phyloP scores from a whole-genome alignment of 208 protist species.

The Crithidia bombi region DNA sequence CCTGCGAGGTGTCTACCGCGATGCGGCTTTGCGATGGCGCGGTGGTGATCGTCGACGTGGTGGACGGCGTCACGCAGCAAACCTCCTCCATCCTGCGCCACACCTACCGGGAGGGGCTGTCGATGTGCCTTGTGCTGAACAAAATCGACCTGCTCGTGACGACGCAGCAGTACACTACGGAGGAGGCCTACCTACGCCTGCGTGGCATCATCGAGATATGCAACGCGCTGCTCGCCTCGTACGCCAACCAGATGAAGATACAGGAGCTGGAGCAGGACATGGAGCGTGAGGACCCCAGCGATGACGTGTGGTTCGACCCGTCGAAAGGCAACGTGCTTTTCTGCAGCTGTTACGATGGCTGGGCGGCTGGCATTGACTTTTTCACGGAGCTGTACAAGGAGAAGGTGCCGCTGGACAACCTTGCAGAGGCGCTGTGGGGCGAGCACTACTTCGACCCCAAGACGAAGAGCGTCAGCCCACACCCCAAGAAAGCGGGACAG shows the following conservation, averaged over 20 bases:
- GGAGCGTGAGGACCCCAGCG: conserved; percentile 75
- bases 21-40: conserved; percentile 97
- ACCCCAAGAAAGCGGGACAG: conserved; percentile 75
- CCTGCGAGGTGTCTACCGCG: conserved; percentile 97
- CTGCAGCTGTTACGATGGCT: conserved; percentile 95
- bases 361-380: conserved; percentile 86
- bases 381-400: conserved; percentile 93
- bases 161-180: conserved; percentile 91
- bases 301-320: conserved; percentile 96
- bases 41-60: conserved; percentile 98
- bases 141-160: conserved; percentile 98
- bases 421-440: conserved; percentile 95
- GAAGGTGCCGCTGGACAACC: conserved; percentile 77
- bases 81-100: conserved; percentile 95
- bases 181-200: conserved; percentile 93
- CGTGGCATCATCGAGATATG: conserved; percentile 95
- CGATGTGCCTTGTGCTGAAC: conserved; percentile 97
- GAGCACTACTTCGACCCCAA: conserved; percentile 96
- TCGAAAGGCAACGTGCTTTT: conserved; percentile 98
- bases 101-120: conserved; percentile 95
- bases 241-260: conserved; percentile 84
- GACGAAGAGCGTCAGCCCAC: conserved; percentile 87
- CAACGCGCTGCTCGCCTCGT: conserved; percentile 87
- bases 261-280: conserved; percentile 83
- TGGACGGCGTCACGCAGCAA: conserved; percentile 98